Evolutionary conservation across 306 rosid genomes (phyloP).

Genomic region (Chamaecrista fasciculata): DNA sequence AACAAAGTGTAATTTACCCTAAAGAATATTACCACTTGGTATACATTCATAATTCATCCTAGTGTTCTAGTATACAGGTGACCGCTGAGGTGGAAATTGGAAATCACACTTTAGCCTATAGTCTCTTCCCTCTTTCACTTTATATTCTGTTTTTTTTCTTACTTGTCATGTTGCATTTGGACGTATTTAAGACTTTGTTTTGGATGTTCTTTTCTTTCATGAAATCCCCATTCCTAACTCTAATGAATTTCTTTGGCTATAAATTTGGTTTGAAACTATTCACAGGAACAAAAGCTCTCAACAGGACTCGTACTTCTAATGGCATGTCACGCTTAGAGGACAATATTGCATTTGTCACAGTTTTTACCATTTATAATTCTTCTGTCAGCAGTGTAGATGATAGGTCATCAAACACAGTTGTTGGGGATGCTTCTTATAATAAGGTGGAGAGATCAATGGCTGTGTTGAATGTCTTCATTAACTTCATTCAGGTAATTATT

Average conservation of each 20-base stretch:
- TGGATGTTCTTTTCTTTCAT: not conserved
- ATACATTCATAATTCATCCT: not conserved
- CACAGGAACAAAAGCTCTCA: constrained; percentile 81
- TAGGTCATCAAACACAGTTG: constrained; percentile 47
- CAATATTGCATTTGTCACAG: constrained; percentile 60
- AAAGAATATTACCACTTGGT: too few species aligned
- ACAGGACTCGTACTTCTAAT: constrained; percentile 46
- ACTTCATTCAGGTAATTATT: constrained; percentile 72
- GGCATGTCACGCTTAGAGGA: constrained; percentile 32
- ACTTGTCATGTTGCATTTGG: not conserved
- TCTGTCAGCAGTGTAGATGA: constrained; percentile 41
- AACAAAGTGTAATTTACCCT: too few species aligned
- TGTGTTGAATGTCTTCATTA: constrained; percentile 61
- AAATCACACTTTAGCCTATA: not conserved
- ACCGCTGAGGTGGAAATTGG: not conserved
- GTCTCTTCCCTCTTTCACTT: not conserved
- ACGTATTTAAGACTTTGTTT: not conserved
- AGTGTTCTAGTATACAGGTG: not conserved
- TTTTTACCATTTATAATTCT: constrained; percentile 71
- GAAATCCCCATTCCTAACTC: not conserved
- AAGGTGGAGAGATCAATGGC: constrained; percentile 82
- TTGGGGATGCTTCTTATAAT: constrained; percentile 63
- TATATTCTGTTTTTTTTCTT: not conserved
- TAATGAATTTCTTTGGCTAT: not conserved
- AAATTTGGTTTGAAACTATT: not conserved